These are phyloP conservation scores for Clarireedia homoeocarpa DNA, from an alignment of 2,329 filamentous ascomycete species.

Conservation along the genomic window DNA sequence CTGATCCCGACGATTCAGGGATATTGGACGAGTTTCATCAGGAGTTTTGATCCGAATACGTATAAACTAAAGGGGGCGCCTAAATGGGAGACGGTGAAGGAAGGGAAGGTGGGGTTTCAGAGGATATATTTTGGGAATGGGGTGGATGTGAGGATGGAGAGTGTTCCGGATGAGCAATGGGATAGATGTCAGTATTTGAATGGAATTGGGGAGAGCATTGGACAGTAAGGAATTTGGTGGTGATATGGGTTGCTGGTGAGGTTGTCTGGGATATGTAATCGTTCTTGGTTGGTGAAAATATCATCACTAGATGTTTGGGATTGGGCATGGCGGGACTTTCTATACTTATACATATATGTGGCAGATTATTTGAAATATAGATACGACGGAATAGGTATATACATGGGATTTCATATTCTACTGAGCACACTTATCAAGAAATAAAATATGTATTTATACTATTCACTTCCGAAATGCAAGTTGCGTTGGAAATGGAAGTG, in stretches of 20 bases:
- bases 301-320: too few species aligned
- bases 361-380: too few species aligned
- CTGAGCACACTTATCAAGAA: too few species aligned
- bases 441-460: too few species aligned
- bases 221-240: not conserved
- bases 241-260: not conserved
- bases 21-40: conserved; percentile 70
- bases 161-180: not conserved
- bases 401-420: too few species aligned
- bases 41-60: conserved; percentile 55
- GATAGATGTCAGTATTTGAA: conserved; percentile 4
- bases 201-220: conserved; percentile 6
- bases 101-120: not conserved
- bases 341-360: too few species aligned
- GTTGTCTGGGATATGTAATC: too few species aligned
- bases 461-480: too few species aligned
- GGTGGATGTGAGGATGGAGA: conserved; percentile 7
- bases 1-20: conserved; percentile 46
- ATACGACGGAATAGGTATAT: too few species aligned
- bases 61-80: conserved; percentile 38
- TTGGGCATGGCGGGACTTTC: too few species aligned
- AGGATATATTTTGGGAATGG: conserved; percentile 3
- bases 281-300: too few species aligned
- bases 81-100: conserved; percentile 36
- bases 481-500: too few species aligned